Evolutionary conservation across 352 stramenopile genomes (phyloP).

Genomic region (Plasmopara halstedii): DNA sequence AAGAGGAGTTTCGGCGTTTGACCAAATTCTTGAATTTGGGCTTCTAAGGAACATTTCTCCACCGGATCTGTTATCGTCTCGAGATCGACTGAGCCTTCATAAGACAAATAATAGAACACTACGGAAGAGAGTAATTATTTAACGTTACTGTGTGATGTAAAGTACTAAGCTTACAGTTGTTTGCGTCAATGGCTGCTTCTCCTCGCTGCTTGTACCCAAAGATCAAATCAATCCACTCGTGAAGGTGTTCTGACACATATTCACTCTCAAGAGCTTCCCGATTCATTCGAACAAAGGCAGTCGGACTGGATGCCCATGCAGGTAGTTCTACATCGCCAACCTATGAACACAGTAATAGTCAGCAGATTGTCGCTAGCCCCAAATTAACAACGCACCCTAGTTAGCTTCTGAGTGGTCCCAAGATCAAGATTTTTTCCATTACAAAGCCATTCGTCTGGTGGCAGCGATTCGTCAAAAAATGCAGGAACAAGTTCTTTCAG

Average conservation of each 20-base stretch:
- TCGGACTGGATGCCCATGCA: conserved; percentile 86
- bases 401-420: conserved; percentile 86
- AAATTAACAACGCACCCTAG: conserved; percentile 28
- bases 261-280: conserved; percentile 71
- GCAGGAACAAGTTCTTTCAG: conserved; percentile 99
- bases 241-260: conserved; percentile 58
- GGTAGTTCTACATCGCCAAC: conserved; percentile 94
- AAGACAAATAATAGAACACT: conserved; percentile 89
- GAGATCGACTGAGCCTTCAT: conserved; percentile 81
- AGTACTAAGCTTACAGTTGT: conserved; percentile 58
- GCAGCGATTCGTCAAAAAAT: conserved; percentile 93
- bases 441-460: conserved; percentile 86
- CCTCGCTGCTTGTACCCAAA: conserved; percentile 75
- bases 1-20: conserved; percentile 84
- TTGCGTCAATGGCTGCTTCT: conserved; percentile 56
- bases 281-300: conserved; percentile 68
- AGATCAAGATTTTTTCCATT: conserved; percentile 96
- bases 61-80: conserved; percentile 85
- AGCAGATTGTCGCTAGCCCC: not conserved
- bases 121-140: not conserved
- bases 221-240: conserved; percentile 83
- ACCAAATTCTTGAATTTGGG: conserved; percentile 91
- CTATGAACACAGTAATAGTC: conserved; percentile 16
- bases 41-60: conserved; percentile 90
- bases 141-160: not conserved